phyloP scores from a whole-genome alignment of 257 asterid genomes.

The Catharanthus roseus region DNA sequence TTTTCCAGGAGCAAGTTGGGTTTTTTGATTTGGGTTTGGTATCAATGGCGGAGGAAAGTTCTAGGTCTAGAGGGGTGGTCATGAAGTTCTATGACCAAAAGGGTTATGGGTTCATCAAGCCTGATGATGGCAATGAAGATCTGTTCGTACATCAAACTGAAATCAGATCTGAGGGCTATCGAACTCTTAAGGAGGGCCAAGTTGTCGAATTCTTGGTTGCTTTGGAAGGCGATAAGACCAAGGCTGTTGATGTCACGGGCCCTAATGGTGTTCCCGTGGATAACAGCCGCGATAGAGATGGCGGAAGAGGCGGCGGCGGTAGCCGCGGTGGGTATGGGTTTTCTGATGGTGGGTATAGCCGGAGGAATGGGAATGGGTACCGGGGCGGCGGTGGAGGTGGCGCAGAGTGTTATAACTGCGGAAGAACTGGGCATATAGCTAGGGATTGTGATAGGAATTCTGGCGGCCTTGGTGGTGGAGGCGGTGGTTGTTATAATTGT shows the following conservation, averaged over 20 bases:
- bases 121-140: constrained; percentile 64
- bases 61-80: constrained; percentile 62
- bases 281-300: constrained; percentile 13
- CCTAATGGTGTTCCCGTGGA: constrained; percentile 53
- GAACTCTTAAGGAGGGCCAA: constrained; percentile 72
- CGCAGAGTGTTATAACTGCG: constrained; percentile 41
- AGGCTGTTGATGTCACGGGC: constrained; percentile 66
- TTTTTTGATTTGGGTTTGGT: neutral
- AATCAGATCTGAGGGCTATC: constrained; percentile 73
- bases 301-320: constrained; percentile 23
- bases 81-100: constrained; percentile 54
- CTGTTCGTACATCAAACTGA: constrained; percentile 83
- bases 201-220: constrained; percentile 57
- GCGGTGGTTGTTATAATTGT: constrained; percentile 15
- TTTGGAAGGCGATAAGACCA: constrained; percentile 48
- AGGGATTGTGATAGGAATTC: constrained; percentile 34
- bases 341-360: constrained; percentile 22
- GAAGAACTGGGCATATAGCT: constrained; percentile 41
- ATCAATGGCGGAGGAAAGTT: constrained; percentile 61
- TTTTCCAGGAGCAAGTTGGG: neutral
- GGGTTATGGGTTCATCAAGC: constrained; percentile 81
- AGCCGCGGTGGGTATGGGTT: constrained; percentile 36
- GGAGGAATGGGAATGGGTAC: constrained; percentile 28
- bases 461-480: constrained; percentile 11
- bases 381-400: constrained; percentile 32